Percentiles rank a stretch among this genome's conserved stretches.
phyloP scores from a whole-genome alignment of 169 alveolate genomes.

The Babesia caballi region DNA sequence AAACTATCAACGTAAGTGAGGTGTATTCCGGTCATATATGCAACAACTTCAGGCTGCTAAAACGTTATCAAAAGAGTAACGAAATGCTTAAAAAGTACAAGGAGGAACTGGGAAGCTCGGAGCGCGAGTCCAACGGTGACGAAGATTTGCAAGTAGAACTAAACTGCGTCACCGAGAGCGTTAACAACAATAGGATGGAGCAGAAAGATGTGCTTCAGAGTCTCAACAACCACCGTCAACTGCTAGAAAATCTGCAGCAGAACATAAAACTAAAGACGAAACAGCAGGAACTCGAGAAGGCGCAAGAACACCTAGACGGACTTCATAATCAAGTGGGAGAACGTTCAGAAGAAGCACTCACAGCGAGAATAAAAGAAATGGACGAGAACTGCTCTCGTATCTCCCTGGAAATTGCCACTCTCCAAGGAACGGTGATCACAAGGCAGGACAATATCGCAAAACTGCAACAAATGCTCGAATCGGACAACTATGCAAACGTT shows the following conservation, averaged over 20 bases:
- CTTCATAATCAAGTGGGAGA: slow-evolving; percentile 39
- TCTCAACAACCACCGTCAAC: slow-evolving; percentile 26
- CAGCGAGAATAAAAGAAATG: background rate
- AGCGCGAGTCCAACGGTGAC: background rate
- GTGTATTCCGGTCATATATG: background rate
- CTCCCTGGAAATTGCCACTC: slow-evolving; percentile 32
- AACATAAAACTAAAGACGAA: slow-evolving; percentile 55
- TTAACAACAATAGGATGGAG: slow-evolving; percentile 33
- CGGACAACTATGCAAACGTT: background rate
- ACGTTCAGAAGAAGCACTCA: background rate
- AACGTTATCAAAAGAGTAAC: slow-evolving; percentile 4
- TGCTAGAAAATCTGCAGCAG: slow-evolving; percentile 45
- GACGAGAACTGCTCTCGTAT: background rate
- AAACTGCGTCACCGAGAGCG: slow-evolving; percentile 8
- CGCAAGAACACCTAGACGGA: slow-evolving; percentile 35
- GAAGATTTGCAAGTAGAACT: slow-evolving; percentile 25
- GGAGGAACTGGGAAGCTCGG: background rate
- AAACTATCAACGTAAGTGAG: slow-evolving; percentile 4
- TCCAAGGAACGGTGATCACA: slow-evolving; percentile 37
- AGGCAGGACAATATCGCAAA: slow-evolving; percentile 29
- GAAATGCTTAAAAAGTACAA: background rate
- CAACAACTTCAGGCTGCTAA: background rate
- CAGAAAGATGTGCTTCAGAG: slow-evolving; percentile 57
- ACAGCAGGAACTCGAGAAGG: slow-evolving; percentile 45
- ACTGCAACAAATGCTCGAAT: slow-evolving; percentile 2